Percentiles rank a stretch among this genome's conserved stretches.
phyloP scores from a whole-genome alignment of 2,329 filamentous ascomycete genomes.

The Fusarium torreyae region DNA sequence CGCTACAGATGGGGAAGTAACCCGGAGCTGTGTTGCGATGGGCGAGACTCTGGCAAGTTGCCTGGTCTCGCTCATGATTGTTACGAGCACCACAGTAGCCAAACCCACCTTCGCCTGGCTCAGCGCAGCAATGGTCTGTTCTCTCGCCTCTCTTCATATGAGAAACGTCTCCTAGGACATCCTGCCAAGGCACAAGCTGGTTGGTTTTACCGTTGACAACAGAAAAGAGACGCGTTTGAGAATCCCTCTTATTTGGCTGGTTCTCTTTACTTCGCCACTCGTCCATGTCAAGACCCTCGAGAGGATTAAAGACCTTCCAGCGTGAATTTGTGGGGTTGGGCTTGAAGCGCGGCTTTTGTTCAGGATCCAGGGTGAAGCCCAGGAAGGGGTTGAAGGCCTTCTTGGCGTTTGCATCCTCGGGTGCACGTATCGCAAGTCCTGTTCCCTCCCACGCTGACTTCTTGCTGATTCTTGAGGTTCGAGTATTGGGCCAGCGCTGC shows the following conservation, averaged over 20 bases:
- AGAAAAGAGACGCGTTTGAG: slow-evolving; percentile 27
- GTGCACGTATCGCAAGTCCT: background rate
- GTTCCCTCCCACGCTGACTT: background rate
- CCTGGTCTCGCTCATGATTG: slow-evolving; percentile 12
- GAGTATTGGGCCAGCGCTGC: slow-evolving; percentile 1
- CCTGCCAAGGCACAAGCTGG: slow-evolving; percentile 22
- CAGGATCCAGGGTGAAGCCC: slow-evolving; percentile 6
- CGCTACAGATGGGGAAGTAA: slow-evolving; percentile 40
- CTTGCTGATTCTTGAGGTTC: background rate
- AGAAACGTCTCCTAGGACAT: slow-evolving; percentile 38
- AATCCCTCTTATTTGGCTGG: background rate
- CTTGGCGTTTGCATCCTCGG: background rate
- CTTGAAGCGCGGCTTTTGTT: slow-evolving; percentile 5
- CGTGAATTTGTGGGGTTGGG: slow-evolving; percentile 26
- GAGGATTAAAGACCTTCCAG: slow-evolving; percentile 39
- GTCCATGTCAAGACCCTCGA: slow-evolving; percentile 40
- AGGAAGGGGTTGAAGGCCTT: slow-evolving; percentile 43
- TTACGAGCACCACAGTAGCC: slow-evolving; percentile 25
- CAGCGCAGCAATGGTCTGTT: slow-evolving; percentile 25
- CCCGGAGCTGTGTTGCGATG: slow-evolving; percentile 31
- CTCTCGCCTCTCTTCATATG: background rate
- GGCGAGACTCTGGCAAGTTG: slow-evolving; percentile 36
- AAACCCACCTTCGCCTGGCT: slow-evolving; percentile 31
- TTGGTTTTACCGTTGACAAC: slow-evolving; percentile 6
- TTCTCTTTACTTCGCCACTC: slow-evolving; percentile 32